phyloP scores from a whole-genome alignment of 441 rosid genomes.

The Viola pubescens region DNA sequence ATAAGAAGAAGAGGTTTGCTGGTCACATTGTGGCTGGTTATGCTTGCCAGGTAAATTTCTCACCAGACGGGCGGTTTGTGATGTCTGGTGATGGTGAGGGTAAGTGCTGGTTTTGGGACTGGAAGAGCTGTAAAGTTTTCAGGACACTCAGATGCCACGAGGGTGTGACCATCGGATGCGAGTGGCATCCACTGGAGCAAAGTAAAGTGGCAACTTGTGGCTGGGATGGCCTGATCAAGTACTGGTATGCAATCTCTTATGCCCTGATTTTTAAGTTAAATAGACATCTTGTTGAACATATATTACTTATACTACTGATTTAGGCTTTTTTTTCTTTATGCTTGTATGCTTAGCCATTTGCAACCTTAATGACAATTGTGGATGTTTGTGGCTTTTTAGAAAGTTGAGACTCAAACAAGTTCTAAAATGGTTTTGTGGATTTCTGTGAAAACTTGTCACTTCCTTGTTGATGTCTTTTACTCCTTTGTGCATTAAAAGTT shows the following conservation, averaged over 20 bases:
- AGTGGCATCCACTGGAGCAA: constrained; percentile 98
- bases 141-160: constrained; percentile 88
- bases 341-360: too few species aligned
- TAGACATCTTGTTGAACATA: background rate
- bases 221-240: constrained; percentile 99
- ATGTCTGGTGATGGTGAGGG: constrained; percentile 99
- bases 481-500: too few species aligned
- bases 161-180: constrained; percentile 84
- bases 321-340: too few species aligned
- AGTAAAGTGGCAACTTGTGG: constrained; percentile 99
- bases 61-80: constrained; percentile 98
- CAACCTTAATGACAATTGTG: too few species aligned
- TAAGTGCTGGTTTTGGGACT: constrained; percentile 99
- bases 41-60: constrained; percentile 98
- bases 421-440: too few species aligned
- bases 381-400: too few species aligned
- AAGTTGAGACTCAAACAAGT: too few species aligned
- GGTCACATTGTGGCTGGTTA: constrained; percentile 94
- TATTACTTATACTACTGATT: too few species aligned
- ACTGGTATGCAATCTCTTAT: constrained; percentile 56
- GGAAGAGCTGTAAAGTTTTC: constrained; percentile 97
- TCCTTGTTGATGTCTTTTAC: too few species aligned
- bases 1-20: constrained; percentile 94
- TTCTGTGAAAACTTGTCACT: too few species aligned
- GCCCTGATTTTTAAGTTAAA: background rate